Evolutionary conservation across 2,329 filamentous ascomycete genomes (phyloP).

Genomic region (Scleromitrula shiraiana): DNA sequence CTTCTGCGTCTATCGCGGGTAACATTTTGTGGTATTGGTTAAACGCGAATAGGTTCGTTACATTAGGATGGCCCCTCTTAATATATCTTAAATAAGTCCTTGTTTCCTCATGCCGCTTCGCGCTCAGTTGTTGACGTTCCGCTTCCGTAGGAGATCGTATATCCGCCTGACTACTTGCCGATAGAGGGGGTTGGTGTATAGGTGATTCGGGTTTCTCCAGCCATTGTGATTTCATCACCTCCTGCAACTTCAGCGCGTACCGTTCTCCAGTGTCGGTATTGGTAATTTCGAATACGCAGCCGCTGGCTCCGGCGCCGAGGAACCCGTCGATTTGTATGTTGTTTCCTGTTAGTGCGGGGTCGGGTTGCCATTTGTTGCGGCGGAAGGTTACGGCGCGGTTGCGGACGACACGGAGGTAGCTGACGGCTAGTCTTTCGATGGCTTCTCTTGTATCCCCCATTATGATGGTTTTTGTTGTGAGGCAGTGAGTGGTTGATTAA

Average conservation of each 20-base stretch:
- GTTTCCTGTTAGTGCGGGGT: not conserved
- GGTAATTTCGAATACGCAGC: not conserved
- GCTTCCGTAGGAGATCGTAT: not conserved
- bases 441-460: too few species aligned
- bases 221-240: not conserved
- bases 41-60: slow-evolving; percentile 1
- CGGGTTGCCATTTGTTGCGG: not conserved
- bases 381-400: not conserved
- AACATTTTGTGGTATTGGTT: slow-evolving; percentile 2
- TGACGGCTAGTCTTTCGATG: not conserved
- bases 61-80: not conserved
- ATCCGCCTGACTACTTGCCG: not conserved
- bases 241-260: slow-evolving; percentile 3
- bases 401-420: not conserved
- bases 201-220: not conserved
- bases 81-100: not conserved
- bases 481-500: too few species aligned
- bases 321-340: not conserved
- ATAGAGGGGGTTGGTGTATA: not conserved
- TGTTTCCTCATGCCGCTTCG: not conserved
- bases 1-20: not conserved
- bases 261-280: not conserved
- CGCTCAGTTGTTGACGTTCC: not conserved
- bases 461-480: too few species aligned
- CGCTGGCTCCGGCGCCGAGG: not conserved